Evolutionary conservation across 176 grass and related monocot species (phyloP), one percentile per base, ranked within the genome.

Genomic region (Triticum turgidum): DNA sequence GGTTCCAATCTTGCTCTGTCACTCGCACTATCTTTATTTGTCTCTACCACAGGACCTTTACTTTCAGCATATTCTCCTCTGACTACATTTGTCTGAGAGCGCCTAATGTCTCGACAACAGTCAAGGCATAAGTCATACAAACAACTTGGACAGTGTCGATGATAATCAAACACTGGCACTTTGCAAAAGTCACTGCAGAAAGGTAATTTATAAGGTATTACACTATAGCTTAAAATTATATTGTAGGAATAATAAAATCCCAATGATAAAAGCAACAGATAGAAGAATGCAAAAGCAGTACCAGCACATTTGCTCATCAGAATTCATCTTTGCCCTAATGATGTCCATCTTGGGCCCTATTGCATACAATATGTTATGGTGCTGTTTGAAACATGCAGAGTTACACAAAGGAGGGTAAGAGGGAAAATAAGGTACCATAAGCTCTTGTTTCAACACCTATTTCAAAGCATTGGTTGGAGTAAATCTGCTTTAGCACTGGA

Each of bases 221-320:
- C 14, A 32, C 25, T 76, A 29, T n/a, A 59, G 45, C 54, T 41
- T 81, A 39, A 71, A 51, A 72, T 78, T 69, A 18, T 18, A 35
- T 56, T 33, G 21, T 44, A 74, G 58, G 32, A 78, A 83, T 32
- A 51, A 51, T 11, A 17, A 84, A 62, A 64, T 85, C 45, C 70
- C 59, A 21, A 61, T 74, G 38, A 86, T 65, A 82, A 12, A 78
- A 86, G 38, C 77, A 83, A 90, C 27, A 86, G 38, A 37, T 34
- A 25, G 49, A 62, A 76, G 24, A 71, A n/a, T 24, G 59, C 49
- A 47, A 83, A 59, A 80, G 59, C 56, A 84, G 25, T 99, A 99
- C 97, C 97, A 99, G 80, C 94, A 94, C 86, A 99, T 94, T 73
- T 99, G 97, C 80, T 99, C 93, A 84, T 96, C 97, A 80, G 85